Percentiles rank a stretch among this genome's conserved stretches.
phyloP scores from a whole-genome alignment of 176 grass and related monocot species.

The Ensete ventricosum region DNA sequence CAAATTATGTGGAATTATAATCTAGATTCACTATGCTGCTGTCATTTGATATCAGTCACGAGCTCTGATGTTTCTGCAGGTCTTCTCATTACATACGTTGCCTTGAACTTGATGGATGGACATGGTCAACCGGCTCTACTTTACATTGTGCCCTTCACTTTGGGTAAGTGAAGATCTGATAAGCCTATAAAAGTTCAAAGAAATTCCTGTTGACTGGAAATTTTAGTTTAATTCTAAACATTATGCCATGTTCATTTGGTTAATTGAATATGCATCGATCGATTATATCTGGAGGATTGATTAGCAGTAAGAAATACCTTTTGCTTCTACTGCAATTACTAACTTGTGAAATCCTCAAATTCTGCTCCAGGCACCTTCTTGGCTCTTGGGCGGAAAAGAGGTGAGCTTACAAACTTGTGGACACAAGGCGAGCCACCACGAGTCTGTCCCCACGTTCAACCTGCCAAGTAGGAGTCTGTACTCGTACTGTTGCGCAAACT shows the following conservation, averaged over 20 bases:
- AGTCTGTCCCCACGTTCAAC: conserved; percentile 56
- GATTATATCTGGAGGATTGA: neutral
- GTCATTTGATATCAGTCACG: too few species aligned
- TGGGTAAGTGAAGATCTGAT: conserved; percentile 37
- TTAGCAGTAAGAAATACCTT: neutral
- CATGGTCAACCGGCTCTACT: conserved; percentile 91
- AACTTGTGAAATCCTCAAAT: neutral
- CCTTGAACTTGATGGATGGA: conserved; percentile 95
- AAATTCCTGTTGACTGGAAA: neutral
- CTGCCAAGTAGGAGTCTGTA: conserved; percentile 17
- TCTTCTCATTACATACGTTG: conserved; percentile 82
- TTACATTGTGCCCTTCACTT: conserved; percentile 94
- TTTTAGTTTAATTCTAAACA: neutral
- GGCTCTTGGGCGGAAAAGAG: conserved; percentile 56
- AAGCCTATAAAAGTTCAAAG: neutral
- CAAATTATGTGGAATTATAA: neutral
- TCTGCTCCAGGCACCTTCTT: conserved; percentile 60
- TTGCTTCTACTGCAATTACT: neutral
- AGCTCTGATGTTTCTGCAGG: conserved; percentile 26
- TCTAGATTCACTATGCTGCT: too few species aligned
- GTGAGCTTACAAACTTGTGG: conserved; percentile 80
- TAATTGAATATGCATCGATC: neutral
- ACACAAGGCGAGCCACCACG: conserved; percentile 69
- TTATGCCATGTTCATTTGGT: neutral
- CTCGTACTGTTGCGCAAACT: neutral